These are phyloP conservation scores for Dipteronia dyeriana DNA, from an alignment of 345 rosid species.

Conservation along the genomic window DNA sequence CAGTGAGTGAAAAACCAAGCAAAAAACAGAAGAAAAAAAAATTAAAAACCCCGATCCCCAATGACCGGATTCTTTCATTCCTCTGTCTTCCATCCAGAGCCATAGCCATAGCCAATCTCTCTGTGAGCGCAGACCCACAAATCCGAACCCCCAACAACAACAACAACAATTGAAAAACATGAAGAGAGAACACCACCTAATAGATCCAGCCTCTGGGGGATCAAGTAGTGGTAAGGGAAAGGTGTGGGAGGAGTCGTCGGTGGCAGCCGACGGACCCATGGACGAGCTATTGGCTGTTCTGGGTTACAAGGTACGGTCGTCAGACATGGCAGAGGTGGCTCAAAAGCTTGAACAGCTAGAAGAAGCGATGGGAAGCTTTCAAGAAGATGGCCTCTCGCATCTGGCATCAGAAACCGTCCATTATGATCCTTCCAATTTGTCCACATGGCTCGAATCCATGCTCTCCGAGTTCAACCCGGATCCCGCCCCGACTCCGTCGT, in stretches of 20 bases:
- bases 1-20: slow-evolving; percentile 45
- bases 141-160: neutral
- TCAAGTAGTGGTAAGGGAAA: slow-evolving; percentile 41
- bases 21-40: slow-evolving; percentile 5
- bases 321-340: slow-evolving; percentile 92
- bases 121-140: slow-evolving; percentile 19
- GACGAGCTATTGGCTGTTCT: slow-evolving; percentile 75
- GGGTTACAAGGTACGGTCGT: slow-evolving; percentile 73
- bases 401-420: slow-evolving; percentile 71
- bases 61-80: slow-evolving; percentile 46
- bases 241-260: slow-evolving; percentile 41
- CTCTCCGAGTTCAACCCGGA: slow-evolving; percentile 63
- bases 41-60: slow-evolving; percentile 26
- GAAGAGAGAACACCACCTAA: slow-evolving; percentile 58
- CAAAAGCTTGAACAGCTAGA: slow-evolving; percentile 81
- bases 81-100: slow-evolving; percentile 24
- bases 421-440: slow-evolving; percentile 75
- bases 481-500: neutral
- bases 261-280: slow-evolving; percentile 43
- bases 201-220: slow-evolving; percentile 21
- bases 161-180: slow-evolving; percentile 32
- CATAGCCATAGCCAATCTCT: neutral
- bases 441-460: slow-evolving; percentile 67
- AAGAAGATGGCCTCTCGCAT: slow-evolving; percentile 59
- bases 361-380: slow-evolving; percentile 58